Evolutionary conservation across 2,329 filamentous ascomycete genomes (phyloP), one percentile per base, ranked within the genome.

Genomic region (Graphilbum fragrans): DNA sequence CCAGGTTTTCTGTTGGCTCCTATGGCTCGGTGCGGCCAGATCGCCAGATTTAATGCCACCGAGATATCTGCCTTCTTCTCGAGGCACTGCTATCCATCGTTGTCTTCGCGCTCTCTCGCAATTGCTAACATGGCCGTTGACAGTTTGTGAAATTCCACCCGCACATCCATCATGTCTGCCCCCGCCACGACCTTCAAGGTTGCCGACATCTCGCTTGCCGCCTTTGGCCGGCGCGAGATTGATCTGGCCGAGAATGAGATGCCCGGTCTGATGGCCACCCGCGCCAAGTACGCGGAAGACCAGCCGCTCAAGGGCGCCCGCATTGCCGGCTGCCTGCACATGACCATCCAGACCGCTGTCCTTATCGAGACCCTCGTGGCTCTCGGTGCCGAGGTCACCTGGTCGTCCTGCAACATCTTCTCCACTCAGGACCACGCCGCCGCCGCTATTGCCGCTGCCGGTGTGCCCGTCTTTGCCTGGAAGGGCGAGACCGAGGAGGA

Each of bases 331-430:
- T 96, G 92, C 71, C 74, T 96, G 64, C 88, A 95, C 82, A 95
- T 94, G 90, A 96, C 92, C 64, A 96, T 98, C 71, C 92, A 98
- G 76, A 98, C 92, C 52, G 92, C 92, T 56, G 92, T 98, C 61
- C 82, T 98, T 59, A 98, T 98, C 67, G 92, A 98, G 81, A 98
- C 92, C 53, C 81, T 98, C 62, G 84, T 76, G 58, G 73, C 82
- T 54, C 86, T 98, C 58, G 92, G 92, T 70, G 92, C 92, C 58
- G 92, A 96, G 78, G 84, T 96, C 57, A 98, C 92, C 62, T 96
- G 92, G 92, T 84, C 90, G 48, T 92, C 84, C 56, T 98, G 92
- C 83, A 96, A 98, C 80, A 96, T 98, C 69, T 98, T 95, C 82
- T 92, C 84, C 64, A 96, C 90, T 56, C 90, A 95, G 70, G 92